phyloP scores from a whole-genome alignment of 2,329 filamentous ascomycete genomes.

The Lasiodiplodia theobromae region DNA sequence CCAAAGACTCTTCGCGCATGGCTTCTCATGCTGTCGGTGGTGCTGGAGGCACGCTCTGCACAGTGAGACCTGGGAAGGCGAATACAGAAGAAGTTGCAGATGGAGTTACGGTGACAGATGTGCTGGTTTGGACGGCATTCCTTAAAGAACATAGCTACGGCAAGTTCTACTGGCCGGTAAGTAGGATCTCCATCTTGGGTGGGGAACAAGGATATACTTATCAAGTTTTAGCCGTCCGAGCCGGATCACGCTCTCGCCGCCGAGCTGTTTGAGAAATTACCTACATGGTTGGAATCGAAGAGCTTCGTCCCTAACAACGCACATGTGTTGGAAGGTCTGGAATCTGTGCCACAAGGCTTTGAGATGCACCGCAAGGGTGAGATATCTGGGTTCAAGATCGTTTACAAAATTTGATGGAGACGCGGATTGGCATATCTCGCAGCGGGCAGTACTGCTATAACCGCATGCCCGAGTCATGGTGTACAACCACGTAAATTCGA shows the following conservation, averaged over 20 bases:
- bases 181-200: conserved; percentile 27
- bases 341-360: conserved; percentile 45
- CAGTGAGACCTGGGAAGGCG: conserved; percentile 51
- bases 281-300: conserved; percentile 43
- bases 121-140: conserved; percentile 55
- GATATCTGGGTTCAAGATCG: conserved; percentile 52
- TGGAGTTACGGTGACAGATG: conserved; percentile 48
- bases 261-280: conserved; percentile 50
- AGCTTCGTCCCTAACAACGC: conserved; percentile 47
- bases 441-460: too few relatives aligned
- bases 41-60: conserved; percentile 47
- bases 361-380: conserved; percentile 49
- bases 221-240: conserved; percentile 39
- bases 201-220: neutral
- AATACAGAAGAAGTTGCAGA: conserved; percentile 47
- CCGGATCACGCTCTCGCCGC: conserved; percentile 46
- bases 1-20: conserved; percentile 42
- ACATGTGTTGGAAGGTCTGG: conserved; percentile 43
- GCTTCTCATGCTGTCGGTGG: conserved; percentile 43
- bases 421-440: too few relatives aligned
- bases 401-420: conserved; percentile 38
- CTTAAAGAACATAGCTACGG: conserved; percentile 50
- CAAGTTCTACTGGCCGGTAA: conserved; percentile 47
- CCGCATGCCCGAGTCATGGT: too few relatives aligned
- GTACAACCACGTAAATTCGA: too few relatives aligned